A percentile compares a stretch with the other conserved stretches of the same genome.
phyloP scores from a whole-genome alignment of 2,329 filamentous ascomycete genomes.

The Arachnopeziza araneosa region DNA sequence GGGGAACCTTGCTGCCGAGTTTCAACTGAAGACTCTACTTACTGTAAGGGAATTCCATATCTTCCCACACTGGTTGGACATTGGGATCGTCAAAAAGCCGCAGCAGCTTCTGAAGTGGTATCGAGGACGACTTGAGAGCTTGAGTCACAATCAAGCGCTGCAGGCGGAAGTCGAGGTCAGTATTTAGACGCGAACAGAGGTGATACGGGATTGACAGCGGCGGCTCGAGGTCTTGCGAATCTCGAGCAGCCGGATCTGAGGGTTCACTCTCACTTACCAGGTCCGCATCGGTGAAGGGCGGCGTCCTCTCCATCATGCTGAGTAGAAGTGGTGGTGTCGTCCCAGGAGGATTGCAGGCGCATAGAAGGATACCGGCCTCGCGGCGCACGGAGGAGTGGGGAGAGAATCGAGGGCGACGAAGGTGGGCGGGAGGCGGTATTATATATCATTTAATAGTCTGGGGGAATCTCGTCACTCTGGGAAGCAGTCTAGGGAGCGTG shows the following conservation, averaged over 20 bases:
- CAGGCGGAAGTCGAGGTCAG: slow-evolving; percentile 16
- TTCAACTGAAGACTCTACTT: neutral
- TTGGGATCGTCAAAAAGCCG: slow-evolving; percentile 1
- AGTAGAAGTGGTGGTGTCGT: neutral
- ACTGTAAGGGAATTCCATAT: slow-evolving; percentile 3
- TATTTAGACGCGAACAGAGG: slow-evolving; percentile 15
- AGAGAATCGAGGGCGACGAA: neutral
- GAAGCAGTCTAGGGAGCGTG: neutral
- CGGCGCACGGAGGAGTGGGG: neutral
- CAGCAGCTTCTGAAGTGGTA: neutral
- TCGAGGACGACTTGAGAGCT: neutral
- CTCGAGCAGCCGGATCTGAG: neutral
- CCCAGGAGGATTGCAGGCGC: neutral
- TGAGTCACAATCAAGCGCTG: slow-evolving; percentile 4
- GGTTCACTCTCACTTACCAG: neutral
- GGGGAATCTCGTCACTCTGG: slow-evolving; percentile 1
- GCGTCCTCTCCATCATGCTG: neutral
- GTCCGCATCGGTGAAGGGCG: neutral
- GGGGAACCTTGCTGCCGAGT: neutral
- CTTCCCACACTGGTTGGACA: neutral
- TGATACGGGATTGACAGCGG: neutral
- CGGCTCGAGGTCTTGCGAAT: neutral
- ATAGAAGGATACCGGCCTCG: neutral
- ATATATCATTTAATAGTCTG: neutral
- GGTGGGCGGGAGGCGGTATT: neutral